Percentiles rank a stretch among this genome's conserved stretches.
phyloP scores from a whole-genome alignment of 208 protist genomes.

The Naegleria fowleri region DNA sequence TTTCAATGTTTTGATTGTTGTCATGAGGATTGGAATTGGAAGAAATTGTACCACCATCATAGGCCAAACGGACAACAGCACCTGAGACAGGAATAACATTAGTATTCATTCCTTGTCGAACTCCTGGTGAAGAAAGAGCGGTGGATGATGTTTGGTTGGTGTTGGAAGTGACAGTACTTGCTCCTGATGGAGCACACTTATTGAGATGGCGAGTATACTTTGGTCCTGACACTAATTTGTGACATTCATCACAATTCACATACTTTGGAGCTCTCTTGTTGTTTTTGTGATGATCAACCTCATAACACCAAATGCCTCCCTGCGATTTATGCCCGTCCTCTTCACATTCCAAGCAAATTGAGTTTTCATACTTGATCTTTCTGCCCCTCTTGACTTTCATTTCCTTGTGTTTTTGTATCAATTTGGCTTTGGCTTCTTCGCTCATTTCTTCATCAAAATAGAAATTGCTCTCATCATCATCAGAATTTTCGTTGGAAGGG shows the following conservation, averaged over 20 bases:
- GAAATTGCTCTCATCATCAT: not conserved
- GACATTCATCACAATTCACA: constrained; percentile 12
- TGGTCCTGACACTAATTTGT: not conserved
- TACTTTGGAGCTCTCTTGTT: constrained; percentile 18
- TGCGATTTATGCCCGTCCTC: not conserved
- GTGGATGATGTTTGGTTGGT: not conserved
- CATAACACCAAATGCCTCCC: constrained; percentile 23
- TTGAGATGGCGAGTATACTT: constrained; percentile 6
- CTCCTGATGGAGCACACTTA: not conserved
- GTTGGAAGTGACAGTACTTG: not conserved
- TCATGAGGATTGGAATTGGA: not conserved
- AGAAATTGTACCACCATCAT: not conserved
- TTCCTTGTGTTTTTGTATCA: not conserved
- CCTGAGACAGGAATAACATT: not conserved
- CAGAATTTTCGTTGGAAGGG: not conserved
- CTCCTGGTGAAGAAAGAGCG: not conserved
- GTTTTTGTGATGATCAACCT: not conserved
- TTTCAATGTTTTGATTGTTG: not conserved
- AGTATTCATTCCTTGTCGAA: not conserved
- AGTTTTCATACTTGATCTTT: constrained; percentile 17
- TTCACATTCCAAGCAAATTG: constrained; percentile 1
- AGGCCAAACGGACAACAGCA: not conserved
- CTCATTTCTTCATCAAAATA: not conserved
- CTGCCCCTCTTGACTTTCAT: not conserved
- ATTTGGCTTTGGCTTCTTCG: not conserved